Conservation (phyloP, 2,329 filamentous ascomycete species). For the Xylaria arbuscula region DNA sequence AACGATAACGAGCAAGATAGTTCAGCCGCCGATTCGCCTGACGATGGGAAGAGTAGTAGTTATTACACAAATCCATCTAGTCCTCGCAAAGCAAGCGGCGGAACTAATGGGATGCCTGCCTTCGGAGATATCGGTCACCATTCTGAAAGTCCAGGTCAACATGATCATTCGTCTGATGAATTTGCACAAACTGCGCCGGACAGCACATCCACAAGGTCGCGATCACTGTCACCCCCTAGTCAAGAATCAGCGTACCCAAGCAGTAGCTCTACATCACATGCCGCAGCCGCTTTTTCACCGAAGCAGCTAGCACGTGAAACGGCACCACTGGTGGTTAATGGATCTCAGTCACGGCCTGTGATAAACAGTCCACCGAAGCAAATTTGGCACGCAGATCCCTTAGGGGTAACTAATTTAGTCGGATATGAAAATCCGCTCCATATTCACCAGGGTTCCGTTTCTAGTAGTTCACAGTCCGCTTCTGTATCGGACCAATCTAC, state of each 20-base stretch:
- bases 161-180: slow-evolving; percentile 65
- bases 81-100: slow-evolving; percentile 44
- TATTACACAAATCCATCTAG: slow-evolving; percentile 53
- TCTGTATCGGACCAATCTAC: slow-evolving; percentile 39
- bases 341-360: slow-evolving; percentile 51
- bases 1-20: slow-evolving; percentile 59
- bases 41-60: slow-evolving; percentile 59
- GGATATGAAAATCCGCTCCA: slow-evolving; percentile 54
- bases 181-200: slow-evolving; percentile 65
- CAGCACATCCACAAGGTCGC: slow-evolving; percentile 66
- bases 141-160: slow-evolving; percentile 53
- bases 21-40: slow-evolving; percentile 58
- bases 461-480: slow-evolving; percentile 41
- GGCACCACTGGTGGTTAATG: slow-evolving; percentile 57
- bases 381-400: slow-evolving; percentile 45
- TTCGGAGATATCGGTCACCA: slow-evolving; percentile 60
- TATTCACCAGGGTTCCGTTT: slow-evolving; percentile 51
- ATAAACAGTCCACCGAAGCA: slow-evolving; percentile 46
- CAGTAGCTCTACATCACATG: slow-evolving; percentile 55
- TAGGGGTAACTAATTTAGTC: slow-evolving; percentile 44
- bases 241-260: slow-evolving; percentile 55
- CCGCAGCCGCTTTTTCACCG: slow-evolving; percentile 54
- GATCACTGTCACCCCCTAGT: slow-evolving; percentile 65
- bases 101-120: slow-evolving; percentile 55
- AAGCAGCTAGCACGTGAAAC: slow-evolving; percentile 51